phyloP scores from a whole-genome alignment of 2,329 filamentous ascomycete species.

The Fusarium sp. region DNA sequence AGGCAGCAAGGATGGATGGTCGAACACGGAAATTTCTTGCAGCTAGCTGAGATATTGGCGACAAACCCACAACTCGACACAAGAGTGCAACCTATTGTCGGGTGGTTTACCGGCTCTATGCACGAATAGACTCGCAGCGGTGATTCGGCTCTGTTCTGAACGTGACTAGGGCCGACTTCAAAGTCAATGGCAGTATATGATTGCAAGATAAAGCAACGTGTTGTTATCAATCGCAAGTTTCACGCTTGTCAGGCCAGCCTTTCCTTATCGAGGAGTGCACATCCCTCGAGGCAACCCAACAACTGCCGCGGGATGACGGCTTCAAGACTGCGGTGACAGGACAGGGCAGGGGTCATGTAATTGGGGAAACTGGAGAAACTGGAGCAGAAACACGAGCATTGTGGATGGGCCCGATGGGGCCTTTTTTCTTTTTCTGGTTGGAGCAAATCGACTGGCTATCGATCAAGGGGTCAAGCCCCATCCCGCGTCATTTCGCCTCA shows the following conservation, averaged over 20 bases:
- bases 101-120: not conserved
- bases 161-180: constrained; percentile 1
- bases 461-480: constrained; percentile 41
- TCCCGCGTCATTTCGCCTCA: constrained; percentile 19
- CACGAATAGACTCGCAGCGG: not conserved
- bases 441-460: constrained; percentile 26
- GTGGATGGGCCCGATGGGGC: constrained; percentile 17
- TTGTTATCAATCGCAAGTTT: too few relatives aligned
- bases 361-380: constrained; percentile 40
- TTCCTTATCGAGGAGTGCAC: too few relatives aligned
- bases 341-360: constrained; percentile 20
- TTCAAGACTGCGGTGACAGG: constrained; percentile 19
- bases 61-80: too few relatives aligned
- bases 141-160: not conserved
- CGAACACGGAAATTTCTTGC: too few relatives aligned
- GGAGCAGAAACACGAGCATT: constrained; percentile 29
- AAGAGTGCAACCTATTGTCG: not conserved
- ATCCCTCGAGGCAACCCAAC: not conserved
- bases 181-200: not conserved
- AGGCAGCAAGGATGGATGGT: too few relatives aligned
- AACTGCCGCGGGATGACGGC: constrained; percentile 7
- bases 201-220: not conserved
- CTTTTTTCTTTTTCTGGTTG: constrained; percentile 29
- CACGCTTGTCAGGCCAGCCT: not conserved
- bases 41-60: too few relatives aligned